phyloP scores from a whole-genome alignment of 768 basidiomycete species.

The Rhodotorula graminis region DNA sequence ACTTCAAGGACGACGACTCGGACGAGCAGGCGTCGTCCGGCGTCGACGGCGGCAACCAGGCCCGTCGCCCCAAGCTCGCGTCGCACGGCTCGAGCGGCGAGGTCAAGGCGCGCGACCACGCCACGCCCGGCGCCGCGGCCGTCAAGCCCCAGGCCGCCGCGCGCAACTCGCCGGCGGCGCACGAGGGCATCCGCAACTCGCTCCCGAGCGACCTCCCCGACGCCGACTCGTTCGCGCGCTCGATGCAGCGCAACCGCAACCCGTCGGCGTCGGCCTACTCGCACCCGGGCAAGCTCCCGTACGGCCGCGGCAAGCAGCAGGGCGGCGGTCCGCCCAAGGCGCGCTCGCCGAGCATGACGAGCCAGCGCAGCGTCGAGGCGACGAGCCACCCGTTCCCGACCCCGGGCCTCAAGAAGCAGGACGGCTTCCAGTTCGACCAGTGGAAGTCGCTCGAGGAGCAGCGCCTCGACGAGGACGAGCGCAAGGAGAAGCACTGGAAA shows the following conservation, averaged over 20 bases:
- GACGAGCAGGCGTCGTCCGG: not conserved
- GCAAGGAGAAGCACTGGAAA: constrained; percentile 87
- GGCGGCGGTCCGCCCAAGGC: not conserved
- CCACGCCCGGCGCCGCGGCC: not conserved
- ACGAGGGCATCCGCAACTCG: constrained; percentile 19
- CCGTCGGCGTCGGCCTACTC: constrained; percentile 26
- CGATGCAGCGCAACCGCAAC: constrained; percentile 35
- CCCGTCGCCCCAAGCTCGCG: not conserved
- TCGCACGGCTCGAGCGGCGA: not conserved
- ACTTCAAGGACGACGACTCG: constrained; percentile 25
- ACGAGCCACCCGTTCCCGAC: constrained; percentile 42
- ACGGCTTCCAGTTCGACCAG: constrained; percentile 41
- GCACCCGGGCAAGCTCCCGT: constrained; percentile 31
- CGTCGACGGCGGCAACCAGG: not conserved
- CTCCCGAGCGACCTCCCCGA: constrained; percentile 32
- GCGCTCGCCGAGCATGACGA: constrained; percentile 26
- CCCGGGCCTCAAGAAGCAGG: constrained; percentile 38
- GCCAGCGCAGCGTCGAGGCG: constrained; percentile 32
- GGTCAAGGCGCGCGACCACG: constrained; percentile 21
- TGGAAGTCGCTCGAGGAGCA: constrained; percentile 79
- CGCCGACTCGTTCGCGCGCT: constrained; percentile 21
- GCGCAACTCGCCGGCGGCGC: constrained; percentile 16
- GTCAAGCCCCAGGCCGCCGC: constrained; percentile 13
- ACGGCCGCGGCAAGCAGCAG: constrained; percentile 13
- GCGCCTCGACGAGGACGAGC: constrained; percentile 73